Percentiles rank a stretch among this genome's conserved stretches.
Evolutionary conservation across 228 moss, liverwort and hornwort species (phyloP).

Genomic region (Sphagnum fallax): DNA sequence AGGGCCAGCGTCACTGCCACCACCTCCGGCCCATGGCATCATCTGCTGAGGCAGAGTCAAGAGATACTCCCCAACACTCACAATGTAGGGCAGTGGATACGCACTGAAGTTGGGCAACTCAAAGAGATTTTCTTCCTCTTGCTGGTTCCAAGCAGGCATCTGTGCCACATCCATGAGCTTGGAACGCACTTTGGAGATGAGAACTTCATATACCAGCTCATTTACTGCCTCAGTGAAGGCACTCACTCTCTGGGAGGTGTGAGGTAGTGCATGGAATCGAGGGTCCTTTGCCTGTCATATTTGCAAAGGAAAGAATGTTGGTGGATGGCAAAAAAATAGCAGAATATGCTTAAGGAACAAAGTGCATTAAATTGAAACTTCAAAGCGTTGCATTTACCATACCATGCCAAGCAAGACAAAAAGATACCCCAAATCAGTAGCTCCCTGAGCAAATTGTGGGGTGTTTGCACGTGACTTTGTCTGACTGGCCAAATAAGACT

Average conservation of each 20-base stretch:
- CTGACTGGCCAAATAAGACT: no score
- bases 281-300: slow-evolving; percentile 83
- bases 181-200: slow-evolving; percentile 90
- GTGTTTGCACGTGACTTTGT: no score
- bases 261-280: slow-evolving; percentile 90
- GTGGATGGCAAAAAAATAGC: no score
- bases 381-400: no score
- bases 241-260: slow-evolving; percentile 82
- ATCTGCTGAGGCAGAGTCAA: slow-evolving; percentile 92
- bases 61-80: slow-evolving; percentile 95
- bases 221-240: slow-evolving; percentile 91
- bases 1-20: slow-evolving; percentile 27
- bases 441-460: no score
- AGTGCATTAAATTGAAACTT: no score
- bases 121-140: slow-evolving; percentile 82
- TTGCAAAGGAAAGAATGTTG: background rate
- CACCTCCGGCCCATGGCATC: slow-evolving; percentile 63
- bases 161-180: slow-evolving; percentile 83
- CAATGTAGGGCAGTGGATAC: slow-evolving; percentile 88
- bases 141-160: slow-evolving; percentile 77
- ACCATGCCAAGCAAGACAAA: no score
- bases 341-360: no score
- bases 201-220: slow-evolving; percentile 97
- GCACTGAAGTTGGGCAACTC: slow-evolving; percentile 89
- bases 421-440: no score